Conservation (phyloP, 306 rosid species). For the Dalbergia cultrata region DNA sequence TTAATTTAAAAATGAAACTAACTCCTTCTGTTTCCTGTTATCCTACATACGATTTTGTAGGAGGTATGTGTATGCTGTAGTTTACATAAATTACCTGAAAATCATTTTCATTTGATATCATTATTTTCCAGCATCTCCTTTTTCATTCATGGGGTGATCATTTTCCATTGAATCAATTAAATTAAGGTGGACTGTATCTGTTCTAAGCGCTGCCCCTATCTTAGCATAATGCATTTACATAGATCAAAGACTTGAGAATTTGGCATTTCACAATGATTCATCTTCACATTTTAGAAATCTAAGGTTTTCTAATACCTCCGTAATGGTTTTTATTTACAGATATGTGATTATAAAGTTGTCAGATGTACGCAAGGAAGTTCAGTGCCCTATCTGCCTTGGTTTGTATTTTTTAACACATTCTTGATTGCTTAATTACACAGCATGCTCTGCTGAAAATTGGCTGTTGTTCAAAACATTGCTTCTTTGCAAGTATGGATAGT, state of each 20-base stretch:
- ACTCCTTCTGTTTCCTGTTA: constrained; percentile 17
- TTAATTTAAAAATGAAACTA: constrained; percentile 8
- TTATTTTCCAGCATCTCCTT: neutral
- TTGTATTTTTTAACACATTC: constrained; percentile 35
- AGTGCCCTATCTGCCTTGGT: constrained; percentile 93
- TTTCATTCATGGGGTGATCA: neutral
- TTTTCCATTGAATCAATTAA: constrained; percentile 5
- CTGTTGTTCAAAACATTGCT: neutral
- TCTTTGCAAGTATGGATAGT: neutral
- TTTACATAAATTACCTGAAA: neutral
- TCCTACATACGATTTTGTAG: constrained; percentile 1
- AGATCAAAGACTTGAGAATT: constrained; percentile 10
- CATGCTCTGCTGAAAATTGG: constrained; percentile 25
- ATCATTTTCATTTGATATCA: constrained; percentile 10
- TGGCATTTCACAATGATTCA: constrained; percentile 15
- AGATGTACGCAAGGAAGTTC: constrained; percentile 77
- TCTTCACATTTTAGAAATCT: neutral
- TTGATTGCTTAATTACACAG: constrained; percentile 23
- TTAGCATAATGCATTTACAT: constrained; percentile 13
- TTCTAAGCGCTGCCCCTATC: neutral
- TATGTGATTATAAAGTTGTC: constrained; percentile 62
- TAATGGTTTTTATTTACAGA: constrained; percentile 60
- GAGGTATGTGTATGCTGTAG: neutral
- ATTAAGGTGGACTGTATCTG: neutral
- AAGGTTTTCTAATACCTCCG: constrained; percentile 35